Base-by-base conservation (phyloP, 2,329 filamentous ascomycete genomes). In the Alternaria conjuncta region DNA sequence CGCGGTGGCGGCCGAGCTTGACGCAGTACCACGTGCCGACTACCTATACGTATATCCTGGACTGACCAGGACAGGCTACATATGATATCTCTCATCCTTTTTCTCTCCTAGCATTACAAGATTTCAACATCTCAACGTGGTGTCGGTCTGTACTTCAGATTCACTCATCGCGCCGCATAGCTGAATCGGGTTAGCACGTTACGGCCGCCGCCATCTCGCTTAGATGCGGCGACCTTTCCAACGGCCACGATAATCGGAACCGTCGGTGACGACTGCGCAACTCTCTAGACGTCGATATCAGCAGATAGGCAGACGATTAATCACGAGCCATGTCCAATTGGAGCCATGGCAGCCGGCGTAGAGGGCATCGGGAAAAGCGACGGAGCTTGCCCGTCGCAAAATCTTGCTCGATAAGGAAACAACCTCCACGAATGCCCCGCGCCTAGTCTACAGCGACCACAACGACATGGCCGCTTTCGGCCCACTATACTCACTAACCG, bases 391-490 rank as follows among this genome's bases (percentile, higher is more conserved):
- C 55, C 70, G 66, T 70, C 71, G 71, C 70, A 72, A 71, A 71
- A 64, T 63, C 68, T 74, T 74, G 65, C 71, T 72, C 57, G 58
- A 72, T 72, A 8, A 66, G 71, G 71, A 71, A 71, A 73, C 68
- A 70, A 68, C 68, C 68, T 70, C 71, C 71, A 68, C 58, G 66
- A 66, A 60, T 63, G 70, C 71, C 71, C 71, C 71, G 71, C 71
- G 69, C 63, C 57, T 63, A 66, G 65, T 68, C 56, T 57, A 60
- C 64, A 55, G 30, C 61, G 23, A 71, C 65, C 60, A 69, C 64
- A 49, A 61, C 61, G 28, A 59, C 21, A 58, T 63, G 57, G 66
- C 71, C 69, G 71, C 72, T 65, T 71, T 67, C 66, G 63, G 70
- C 59, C 67, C 61, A 71, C 66, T 61, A 44, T 62, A 57, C 57